These are phyloP conservation scores for Wallemia mellicola DNA, from an alignment of 1,284 basidiomycete genomes.

Conservation along the genomic window DNA sequence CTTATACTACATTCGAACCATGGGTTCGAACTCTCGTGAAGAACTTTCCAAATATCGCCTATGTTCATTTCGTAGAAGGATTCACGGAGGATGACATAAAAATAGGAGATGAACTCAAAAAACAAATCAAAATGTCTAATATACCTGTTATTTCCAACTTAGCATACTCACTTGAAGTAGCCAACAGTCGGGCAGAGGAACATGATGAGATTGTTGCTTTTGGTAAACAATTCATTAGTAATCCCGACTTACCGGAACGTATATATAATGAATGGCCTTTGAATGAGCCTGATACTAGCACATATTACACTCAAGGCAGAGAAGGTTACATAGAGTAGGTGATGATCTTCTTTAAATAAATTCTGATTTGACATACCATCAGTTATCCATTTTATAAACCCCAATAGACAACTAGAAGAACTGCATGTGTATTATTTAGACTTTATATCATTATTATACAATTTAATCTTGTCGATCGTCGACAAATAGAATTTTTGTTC, in stretches of 20 bases:
- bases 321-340: neutral
- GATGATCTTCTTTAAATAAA: neutral
- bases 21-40: slow-evolving; percentile 12
- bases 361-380: neutral
- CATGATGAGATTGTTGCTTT: neutral
- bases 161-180: neutral
- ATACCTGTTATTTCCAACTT: neutral
- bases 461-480: too few species aligned
- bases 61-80: slow-evolving; percentile 26
- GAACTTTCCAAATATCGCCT: slow-evolving; percentile 23
- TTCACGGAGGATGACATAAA: neutral
- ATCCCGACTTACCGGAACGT: neutral
- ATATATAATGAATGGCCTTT: neutral
- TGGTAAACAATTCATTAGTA: neutral
- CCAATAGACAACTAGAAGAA: neutral
- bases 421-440: neutral
- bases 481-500: too few species aligned
- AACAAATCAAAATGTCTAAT: neutral
- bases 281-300: neutral
- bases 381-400: neutral
- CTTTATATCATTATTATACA: neutral
- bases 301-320: neutral
- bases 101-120: neutral
- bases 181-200: neutral
- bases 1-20: slow-evolving; percentile 14